Conservation (phyloP, 768 basidiomycete species). For the Clitopilus hobsonii region DNA sequence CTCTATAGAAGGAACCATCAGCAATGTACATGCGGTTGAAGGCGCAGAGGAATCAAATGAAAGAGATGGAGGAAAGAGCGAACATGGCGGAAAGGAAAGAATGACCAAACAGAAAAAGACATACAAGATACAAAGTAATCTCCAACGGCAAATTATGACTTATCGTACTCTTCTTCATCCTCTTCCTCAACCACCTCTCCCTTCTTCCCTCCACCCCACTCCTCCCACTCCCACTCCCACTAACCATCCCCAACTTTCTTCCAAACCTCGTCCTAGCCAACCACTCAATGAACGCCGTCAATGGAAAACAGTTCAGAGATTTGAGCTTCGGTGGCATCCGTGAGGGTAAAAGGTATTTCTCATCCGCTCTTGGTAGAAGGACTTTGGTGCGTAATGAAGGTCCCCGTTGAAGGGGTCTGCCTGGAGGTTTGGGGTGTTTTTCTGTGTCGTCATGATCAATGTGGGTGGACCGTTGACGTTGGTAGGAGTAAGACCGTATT, state of each 20-base stretch:
- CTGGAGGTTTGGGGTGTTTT: not conserved
- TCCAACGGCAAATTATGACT: conserved; percentile 67
- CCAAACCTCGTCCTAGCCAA: too few species aligned
- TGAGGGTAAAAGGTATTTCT: conserved; percentile 46
- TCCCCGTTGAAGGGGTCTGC: not conserved
- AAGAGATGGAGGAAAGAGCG: too few species aligned
- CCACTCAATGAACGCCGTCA: conserved; percentile 50
- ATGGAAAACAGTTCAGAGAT: conserved; percentile 64
- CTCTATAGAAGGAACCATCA: conserved; percentile 34
- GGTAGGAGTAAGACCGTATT: not conserved
- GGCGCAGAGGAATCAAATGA: too few species aligned
- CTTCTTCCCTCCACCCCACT: conserved; percentile 57
- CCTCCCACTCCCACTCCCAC: conserved; percentile 41
- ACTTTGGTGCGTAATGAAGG: conserved; percentile 20
- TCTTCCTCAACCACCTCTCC: conserved; percentile 50
- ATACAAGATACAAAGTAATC: conserved; percentile 61
- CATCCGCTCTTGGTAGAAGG: conserved; percentile 35
- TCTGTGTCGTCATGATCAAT: not conserved
- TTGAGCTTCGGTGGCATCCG: conserved; percentile 55
- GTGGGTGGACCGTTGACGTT: too few species aligned
- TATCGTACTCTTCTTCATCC: conserved; percentile 35
- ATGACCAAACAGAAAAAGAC: conserved; percentile 18
- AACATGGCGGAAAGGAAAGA: too few species aligned
- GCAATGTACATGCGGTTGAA: too few species aligned
- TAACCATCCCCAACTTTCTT: too few species aligned